A percentile compares a stretch with the other conserved stretches of the same genome.
Conservation (phyloP, 2,329 filamentous ascomycete species). For the Colletotrichum tropicicola region DNA sequence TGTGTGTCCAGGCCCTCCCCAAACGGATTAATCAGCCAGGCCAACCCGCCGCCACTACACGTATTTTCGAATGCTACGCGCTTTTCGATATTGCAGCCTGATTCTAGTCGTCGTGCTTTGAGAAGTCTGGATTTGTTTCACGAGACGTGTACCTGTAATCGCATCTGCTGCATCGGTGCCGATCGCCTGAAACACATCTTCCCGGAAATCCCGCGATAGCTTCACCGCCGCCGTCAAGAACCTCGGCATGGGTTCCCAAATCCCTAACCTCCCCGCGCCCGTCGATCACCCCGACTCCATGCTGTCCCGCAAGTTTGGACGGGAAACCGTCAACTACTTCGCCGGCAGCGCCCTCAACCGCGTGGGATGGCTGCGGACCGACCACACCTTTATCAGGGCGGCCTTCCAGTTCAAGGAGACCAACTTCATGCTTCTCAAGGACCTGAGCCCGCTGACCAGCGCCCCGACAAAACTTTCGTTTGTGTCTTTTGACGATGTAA, state of each 20-base stretch:
- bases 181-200: background rate
- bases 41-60: slow-evolving; percentile 5
- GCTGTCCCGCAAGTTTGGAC: slow-evolving; percentile 80
- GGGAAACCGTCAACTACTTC: slow-evolving; percentile 86
- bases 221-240: slow-evolving; percentile 7
- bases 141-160: background rate
- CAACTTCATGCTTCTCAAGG: slow-evolving; percentile 80
- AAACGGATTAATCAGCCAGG: slow-evolving; percentile 28
- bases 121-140: background rate
- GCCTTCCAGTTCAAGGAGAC: slow-evolving; percentile 74
- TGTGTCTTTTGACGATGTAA: slow-evolving; percentile 74
- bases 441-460: slow-evolving; percentile 76
- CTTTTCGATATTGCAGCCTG: background rate
- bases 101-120: background rate
- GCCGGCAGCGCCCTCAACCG: slow-evolving; percentile 81
- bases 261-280: slow-evolving; percentile 52
- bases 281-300: slow-evolving; percentile 66
- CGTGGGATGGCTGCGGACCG: slow-evolving; percentile 78
- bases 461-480: slow-evolving; percentile 67
- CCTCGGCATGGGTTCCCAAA: slow-evolving; percentile 28
- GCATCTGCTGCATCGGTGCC: background rate
- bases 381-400: slow-evolving; percentile 73
- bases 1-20: background rate
- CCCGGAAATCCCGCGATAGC: slow-evolving; percentile 20
- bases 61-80: slow-evolving; percentile 1